phyloP scores from a whole-genome alignment of 2,329 filamentous ascomycete genomes.

The Penicillium sp. region DNA sequence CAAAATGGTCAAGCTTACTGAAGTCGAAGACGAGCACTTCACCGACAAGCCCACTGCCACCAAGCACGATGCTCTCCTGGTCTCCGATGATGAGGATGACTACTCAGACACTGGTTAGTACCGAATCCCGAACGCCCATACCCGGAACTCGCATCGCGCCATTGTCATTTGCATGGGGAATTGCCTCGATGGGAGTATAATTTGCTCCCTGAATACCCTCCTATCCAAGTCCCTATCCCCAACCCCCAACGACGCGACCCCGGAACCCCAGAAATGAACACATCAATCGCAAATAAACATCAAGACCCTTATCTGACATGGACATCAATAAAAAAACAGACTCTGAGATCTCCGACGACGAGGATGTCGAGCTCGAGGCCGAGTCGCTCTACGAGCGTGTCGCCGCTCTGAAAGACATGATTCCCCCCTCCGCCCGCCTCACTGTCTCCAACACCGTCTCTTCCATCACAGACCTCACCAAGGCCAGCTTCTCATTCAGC shows the following conservation, averaged over 20 bases:
- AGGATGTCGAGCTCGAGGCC: conserved; percentile 61
- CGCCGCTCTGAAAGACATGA: conserved; percentile 71
- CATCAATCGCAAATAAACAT: conserved; percentile 8
- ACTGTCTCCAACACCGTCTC: conserved; percentile 62
- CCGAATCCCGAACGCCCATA: conserved; percentile 9
- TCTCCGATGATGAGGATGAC: conserved; percentile 65
- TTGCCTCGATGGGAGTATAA: neutral
- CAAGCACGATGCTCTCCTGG: conserved; percentile 56
- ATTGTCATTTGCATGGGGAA: neutral
- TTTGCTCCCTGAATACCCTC: neutral
- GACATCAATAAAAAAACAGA: conserved; percentile 50
- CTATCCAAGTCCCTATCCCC: neutral
- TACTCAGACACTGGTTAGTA: conserved; percentile 85
- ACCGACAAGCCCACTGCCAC: conserved; percentile 64
- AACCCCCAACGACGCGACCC: conserved; percentile 8
- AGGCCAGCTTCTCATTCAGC: conserved; percentile 59
- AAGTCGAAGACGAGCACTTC: conserved; percentile 97
- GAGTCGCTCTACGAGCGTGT: conserved; percentile 67
- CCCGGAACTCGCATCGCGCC: conserved; percentile 6
- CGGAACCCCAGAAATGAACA: conserved; percentile 6
- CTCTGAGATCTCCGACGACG: conserved; percentile 81
- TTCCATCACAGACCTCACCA: conserved; percentile 46
- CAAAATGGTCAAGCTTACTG: conserved; percentile 90
- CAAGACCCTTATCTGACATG: conserved; percentile 16
- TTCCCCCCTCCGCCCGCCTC: conserved; percentile 70